Percentiles rank a stretch among this genome's conserved stretches.
Conservation (phyloP, 768 basidiomycete species). For the Tylopilus rubrobrunneus region DNA sequence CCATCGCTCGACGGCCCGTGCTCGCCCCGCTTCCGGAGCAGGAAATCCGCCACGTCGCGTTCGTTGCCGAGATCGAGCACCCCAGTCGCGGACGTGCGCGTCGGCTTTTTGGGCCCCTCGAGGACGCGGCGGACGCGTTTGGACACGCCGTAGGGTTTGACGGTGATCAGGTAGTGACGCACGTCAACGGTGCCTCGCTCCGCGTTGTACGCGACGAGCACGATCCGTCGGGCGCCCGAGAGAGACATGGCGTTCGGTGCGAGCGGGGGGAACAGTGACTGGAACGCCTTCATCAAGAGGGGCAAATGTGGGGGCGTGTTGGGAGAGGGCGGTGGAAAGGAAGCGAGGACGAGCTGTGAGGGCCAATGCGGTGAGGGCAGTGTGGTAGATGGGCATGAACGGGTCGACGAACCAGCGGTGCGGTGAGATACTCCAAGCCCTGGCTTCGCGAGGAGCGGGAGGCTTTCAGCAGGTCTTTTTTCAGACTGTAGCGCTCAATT, state of each 20-base stretch:
- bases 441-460: slow-evolving; percentile 68
- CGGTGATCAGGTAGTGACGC: slow-evolving; percentile 92
- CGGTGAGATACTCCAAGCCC: slow-evolving; percentile 86
- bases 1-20: slow-evolving; percentile 51
- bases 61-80: slow-evolving; percentile 83
- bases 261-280: slow-evolving; percentile 93
- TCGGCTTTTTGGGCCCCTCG: slow-evolving; percentile 47
- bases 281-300: slow-evolving; percentile 94
- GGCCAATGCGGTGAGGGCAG: not conserved
- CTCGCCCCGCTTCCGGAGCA: slow-evolving; percentile 69
- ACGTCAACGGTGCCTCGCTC: slow-evolving; percentile 85
- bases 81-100: slow-evolving; percentile 25
- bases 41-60: slow-evolving; percentile 93
- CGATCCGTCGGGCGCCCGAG: slow-evolving; percentile 89
- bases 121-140: slow-evolving; percentile 85
- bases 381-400: not conserved
- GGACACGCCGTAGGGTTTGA: slow-evolving; percentile 92
- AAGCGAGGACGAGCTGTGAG: slow-evolving; percentile 78
- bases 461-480: slow-evolving; percentile 73
- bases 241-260: slow-evolving; percentile 74
- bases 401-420: slow-evolving; percentile 69
- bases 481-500: slow-evolving; percentile 87
- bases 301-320: slow-evolving; percentile 79
- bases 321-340: slow-evolving; percentile 72
- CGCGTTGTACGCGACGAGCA: slow-evolving; percentile 88